These are phyloP conservation scores for Lasiodiplodia hormozganensis DNA, from an alignment of 2,329 filamentous ascomycete genomes.

Conservation along the genomic window DNA sequence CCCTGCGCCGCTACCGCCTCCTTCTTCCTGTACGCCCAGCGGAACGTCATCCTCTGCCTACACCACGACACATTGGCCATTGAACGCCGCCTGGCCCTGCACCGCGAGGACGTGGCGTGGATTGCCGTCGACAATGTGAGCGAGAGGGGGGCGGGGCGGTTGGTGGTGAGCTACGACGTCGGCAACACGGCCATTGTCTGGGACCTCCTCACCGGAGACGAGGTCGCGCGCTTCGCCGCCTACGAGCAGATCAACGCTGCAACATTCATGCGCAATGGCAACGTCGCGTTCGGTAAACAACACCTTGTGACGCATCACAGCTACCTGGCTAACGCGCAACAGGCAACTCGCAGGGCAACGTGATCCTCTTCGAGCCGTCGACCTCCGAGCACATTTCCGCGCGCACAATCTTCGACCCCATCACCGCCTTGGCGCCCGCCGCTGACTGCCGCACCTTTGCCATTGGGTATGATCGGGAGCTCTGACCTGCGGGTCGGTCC, in stretches of 20 bases:
- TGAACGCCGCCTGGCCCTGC: conserved; percentile 83
- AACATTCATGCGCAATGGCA: conserved; percentile 96
- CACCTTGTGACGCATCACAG: neutral
- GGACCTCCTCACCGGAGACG: conserved; percentile 91
- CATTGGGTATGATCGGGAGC: conserved; percentile 72
- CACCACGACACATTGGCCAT: conserved; percentile 93
- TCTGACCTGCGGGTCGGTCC: conserved; percentile 6
- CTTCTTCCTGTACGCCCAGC: conserved; percentile 87
- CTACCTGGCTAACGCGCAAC: conserved; percentile 22
- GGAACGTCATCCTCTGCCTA: conserved; percentile 80
- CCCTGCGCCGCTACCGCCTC: conserved; percentile 90
- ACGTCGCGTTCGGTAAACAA: conserved; percentile 88
- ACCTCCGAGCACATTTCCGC: conserved; percentile 92
- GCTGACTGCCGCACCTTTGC: conserved; percentile 93
- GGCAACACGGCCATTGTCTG: conserved; percentile 94
- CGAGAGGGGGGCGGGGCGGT: conserved; percentile 80
- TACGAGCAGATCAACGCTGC: conserved; percentile 87
- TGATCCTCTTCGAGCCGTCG: conserved; percentile 92
- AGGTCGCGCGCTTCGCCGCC: conserved; percentile 89
- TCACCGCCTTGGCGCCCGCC: conserved; percentile 90
- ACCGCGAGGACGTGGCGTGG: conserved; percentile 82
- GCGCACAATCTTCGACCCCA: conserved; percentile 90
- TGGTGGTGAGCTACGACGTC: conserved; percentile 92
- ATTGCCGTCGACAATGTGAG: conserved; percentile 91
- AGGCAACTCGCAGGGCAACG: conserved; percentile 92